Evolutionary conservation across 2,329 filamentous ascomycete genomes (phyloP).

Genomic region (Pseudocercospora fijiensis): DNA sequence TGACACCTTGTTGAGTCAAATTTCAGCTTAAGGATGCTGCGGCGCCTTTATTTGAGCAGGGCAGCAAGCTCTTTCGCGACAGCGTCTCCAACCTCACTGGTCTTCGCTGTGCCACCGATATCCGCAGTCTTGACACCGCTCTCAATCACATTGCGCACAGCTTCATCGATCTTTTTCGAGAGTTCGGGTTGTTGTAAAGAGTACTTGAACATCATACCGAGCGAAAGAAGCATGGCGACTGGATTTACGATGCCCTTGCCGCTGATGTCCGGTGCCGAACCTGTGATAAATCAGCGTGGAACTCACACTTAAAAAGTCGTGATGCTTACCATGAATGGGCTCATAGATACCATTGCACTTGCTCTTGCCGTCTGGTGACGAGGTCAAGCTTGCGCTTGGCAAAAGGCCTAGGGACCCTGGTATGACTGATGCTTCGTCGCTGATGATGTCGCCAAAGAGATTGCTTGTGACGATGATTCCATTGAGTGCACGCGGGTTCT

Average conservation of each 20-base stretch:
- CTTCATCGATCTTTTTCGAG: conserved; percentile 75
- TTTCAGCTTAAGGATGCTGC: no score
- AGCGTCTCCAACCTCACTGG: conserved; percentile 78
- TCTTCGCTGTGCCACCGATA: conserved; percentile 74
- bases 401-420: conserved; percentile 85
- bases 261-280: conserved; percentile 89
- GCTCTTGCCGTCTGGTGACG: conserved; percentile 79
- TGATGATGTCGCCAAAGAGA: conserved; percentile 93
- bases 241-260: conserved; percentile 84
- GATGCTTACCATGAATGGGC: conserved; percentile 79
- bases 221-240: conserved; percentile 83
- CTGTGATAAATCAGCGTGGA: conserved; percentile 35
- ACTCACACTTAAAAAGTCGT: background rate
- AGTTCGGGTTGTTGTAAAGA: conserved; percentile 77
- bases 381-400: conserved; percentile 82
- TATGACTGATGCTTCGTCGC: conserved; percentile 91
- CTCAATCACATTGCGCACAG: conserved; percentile 78
- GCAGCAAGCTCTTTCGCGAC: conserved; percentile 67
- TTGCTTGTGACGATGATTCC: conserved; percentile 92
- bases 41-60: conserved; percentile 16
- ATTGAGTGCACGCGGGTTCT: conserved; percentile 84
- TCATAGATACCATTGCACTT: conserved; percentile 95
- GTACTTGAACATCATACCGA: conserved; percentile 96
- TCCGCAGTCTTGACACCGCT: conserved; percentile 76
- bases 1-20: background rate